Percentiles rank a stretch among this genome's conserved stretches.
phyloP scores from a whole-genome alignment of 495 filamentous ascomycete genomes.

The Talaromyces wortmannii region DNA sequence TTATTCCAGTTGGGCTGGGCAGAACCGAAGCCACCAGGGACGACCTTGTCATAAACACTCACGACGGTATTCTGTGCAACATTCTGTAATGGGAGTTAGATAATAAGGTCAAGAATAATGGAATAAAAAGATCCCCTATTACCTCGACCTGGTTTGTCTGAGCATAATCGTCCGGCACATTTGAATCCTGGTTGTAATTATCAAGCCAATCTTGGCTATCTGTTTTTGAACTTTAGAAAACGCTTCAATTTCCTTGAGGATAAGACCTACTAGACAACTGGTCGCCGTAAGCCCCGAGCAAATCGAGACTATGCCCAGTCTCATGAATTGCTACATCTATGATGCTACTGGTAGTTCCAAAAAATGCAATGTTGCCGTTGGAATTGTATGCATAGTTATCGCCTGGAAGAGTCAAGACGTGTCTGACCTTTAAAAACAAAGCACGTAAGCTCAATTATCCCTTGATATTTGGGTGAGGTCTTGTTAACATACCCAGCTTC shows the following conservation, averaged over 20 bases:
- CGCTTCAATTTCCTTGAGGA: neutral
- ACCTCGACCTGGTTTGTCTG: conserved; percentile 14
- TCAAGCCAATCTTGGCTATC: conserved; percentile 15
- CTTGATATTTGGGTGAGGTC: neutral
- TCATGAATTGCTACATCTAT: conserved; percentile 15
- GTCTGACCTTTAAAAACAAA: conserved; percentile 7
- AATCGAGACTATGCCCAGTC: conserved; percentile 20
- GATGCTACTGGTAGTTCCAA: conserved; percentile 9
- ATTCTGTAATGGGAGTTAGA: conserved; percentile 4
- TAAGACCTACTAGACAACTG: neutral
- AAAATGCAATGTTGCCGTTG: conserved; percentile 13
- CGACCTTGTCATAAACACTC: conserved; percentile 17
- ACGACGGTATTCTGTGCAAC: conserved; percentile 23
- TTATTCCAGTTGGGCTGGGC: conserved; percentile 11
- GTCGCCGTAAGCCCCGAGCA: conserved; percentile 10
- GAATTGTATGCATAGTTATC: conserved; percentile 5
- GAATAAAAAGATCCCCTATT: neutral
- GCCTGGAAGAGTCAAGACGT: conserved; percentile 10
- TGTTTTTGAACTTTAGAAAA: conserved; percentile 6
- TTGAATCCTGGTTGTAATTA: conserved; percentile 15
- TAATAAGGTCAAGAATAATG: neutral
- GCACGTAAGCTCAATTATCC: neutral
- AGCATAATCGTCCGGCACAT: conserved; percentile 16
- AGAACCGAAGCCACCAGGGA: conserved; percentile 16
- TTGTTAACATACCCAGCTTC: conserved; percentile 5